These are phyloP conservation scores for Eucalyptus lansdowneana DNA, from an alignment of 345 rosid genomes.

Conservation along the genomic window DNA sequence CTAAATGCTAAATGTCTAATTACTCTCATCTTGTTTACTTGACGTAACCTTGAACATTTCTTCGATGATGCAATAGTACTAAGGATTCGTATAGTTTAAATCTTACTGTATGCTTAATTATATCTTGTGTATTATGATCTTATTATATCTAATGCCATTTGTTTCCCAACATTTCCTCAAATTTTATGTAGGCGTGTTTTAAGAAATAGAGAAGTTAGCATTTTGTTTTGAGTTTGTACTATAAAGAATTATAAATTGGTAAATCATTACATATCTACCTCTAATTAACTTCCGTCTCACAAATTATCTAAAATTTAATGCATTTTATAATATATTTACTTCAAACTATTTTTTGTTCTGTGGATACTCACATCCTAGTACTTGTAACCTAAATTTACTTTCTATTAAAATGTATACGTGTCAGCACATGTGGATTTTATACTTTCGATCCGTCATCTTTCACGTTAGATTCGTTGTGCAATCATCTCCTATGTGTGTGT, in stretches of 20 bases:
- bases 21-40: background rate
- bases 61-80: background rate
- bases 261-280: background rate
- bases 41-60: background rate
- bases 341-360: background rate
- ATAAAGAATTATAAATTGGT: background rate
- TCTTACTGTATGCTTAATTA: background rate
- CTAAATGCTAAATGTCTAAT: background rate
- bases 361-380: background rate
- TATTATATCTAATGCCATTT: background rate
- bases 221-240: background rate
- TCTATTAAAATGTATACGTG: background rate
- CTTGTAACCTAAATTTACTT: background rate
- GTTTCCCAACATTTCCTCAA: background rate
- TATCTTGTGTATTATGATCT: background rate
- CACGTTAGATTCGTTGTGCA: accelerated
- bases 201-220: background rate
- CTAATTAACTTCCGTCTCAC: background rate
- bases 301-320: background rate
- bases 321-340: background rate
- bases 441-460: background rate
- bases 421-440: background rate
- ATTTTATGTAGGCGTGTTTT: background rate
- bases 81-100: background rate
- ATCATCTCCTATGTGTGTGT: accelerated